These are phyloP conservation scores for Penicillium egyptiacum DNA, from an alignment of 495 filamentous ascomycete species.

Conservation along the genomic window DNA sequence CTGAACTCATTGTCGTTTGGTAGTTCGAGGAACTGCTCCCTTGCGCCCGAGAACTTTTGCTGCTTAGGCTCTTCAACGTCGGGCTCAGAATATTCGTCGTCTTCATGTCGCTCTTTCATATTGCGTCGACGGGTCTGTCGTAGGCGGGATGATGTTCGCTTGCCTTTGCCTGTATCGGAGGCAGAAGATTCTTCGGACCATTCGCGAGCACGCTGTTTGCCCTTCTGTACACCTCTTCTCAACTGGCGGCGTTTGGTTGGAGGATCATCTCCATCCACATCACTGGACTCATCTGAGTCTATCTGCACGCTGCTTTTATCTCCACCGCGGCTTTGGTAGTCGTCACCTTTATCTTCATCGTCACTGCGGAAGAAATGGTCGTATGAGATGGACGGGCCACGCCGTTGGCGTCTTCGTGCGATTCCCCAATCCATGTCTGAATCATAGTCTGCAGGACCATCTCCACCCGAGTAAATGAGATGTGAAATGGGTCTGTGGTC, in stretches of 20 bases:
- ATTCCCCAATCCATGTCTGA: conserved; percentile 5
- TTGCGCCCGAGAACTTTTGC: conserved; percentile 53
- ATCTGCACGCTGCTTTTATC: neutral
- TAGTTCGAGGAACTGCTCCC: conserved; percentile 65
- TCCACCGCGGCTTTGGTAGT: neutral
- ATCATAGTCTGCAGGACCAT: conserved; percentile 12
- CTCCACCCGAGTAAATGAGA: conserved; percentile 1
- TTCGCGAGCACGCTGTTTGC: neutral
- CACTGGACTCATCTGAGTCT: conserved; percentile 1
- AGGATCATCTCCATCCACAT: neutral
- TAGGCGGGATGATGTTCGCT: conserved; percentile 32
- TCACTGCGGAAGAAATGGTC: neutral
- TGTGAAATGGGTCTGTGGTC: neutral
- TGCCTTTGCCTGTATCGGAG: conserved; percentile 16
- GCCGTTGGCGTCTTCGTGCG: conserved; percentile 3
- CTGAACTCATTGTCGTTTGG: conserved; percentile 60
- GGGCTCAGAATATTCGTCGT: conserved; percentile 68
- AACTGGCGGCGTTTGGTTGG: conserved; percentile 4
- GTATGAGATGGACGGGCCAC: neutral
- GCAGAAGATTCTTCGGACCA: conserved; percentile 17
- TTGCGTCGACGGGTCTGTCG: conserved; percentile 40
- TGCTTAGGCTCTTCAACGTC: conserved; percentile 48
- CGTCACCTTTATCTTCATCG: neutral
- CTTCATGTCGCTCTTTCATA: conserved; percentile 66
- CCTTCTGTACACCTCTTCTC: conserved; percentile 4